Conservation (phyloP, 2,329 filamentous ascomycete genomes). For the Rutstroemia sp. region DNA sequence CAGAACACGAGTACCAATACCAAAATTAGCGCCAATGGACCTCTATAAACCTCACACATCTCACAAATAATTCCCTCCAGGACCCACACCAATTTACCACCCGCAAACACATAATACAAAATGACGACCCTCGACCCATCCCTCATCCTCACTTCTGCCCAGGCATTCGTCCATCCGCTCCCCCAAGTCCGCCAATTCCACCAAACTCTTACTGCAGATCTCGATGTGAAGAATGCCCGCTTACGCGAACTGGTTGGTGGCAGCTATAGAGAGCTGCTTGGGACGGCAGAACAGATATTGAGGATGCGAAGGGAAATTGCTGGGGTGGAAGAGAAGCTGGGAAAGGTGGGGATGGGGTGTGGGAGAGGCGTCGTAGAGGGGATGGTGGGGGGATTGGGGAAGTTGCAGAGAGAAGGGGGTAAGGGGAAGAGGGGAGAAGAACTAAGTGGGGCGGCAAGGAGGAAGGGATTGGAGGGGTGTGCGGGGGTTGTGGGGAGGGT, state of each 20-base stretch:
- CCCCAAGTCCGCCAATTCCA: conserved; percentile 58
- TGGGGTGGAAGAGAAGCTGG: conserved; percentile 62
- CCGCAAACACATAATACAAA: not conserved
- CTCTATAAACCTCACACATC: not conserved
- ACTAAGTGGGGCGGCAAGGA: conserved; percentile 32
- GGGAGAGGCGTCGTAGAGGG: conserved; percentile 62
- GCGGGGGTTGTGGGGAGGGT: conserved; percentile 42
- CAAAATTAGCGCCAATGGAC: not conserved
- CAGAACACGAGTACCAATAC: too few relatives aligned
- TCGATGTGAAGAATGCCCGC: conserved; percentile 55
- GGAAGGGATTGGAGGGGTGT: conserved; percentile 46
- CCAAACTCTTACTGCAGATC: conserved; percentile 48
- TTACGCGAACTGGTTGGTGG: conserved; percentile 57
- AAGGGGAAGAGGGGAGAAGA: conserved; percentile 22
- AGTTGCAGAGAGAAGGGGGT: conserved; percentile 33
- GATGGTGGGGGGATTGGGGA: conserved; percentile 52
- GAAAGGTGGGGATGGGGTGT: conserved; percentile 67
- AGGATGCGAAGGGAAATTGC: conserved; percentile 77
- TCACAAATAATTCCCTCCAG: not conserved
- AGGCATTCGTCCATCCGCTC: conserved; percentile 42
- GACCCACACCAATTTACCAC: not conserved
- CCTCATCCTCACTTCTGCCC: conserved; percentile 33
- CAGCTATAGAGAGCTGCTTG: conserved; percentile 80
- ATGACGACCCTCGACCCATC: conserved; percentile 44
- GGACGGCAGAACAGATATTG: conserved; percentile 90